These are phyloP conservation scores for Grosmannia penicillata DNA, from an alignment of 2,329 filamentous ascomycete genomes.

Conservation along the genomic window DNA sequence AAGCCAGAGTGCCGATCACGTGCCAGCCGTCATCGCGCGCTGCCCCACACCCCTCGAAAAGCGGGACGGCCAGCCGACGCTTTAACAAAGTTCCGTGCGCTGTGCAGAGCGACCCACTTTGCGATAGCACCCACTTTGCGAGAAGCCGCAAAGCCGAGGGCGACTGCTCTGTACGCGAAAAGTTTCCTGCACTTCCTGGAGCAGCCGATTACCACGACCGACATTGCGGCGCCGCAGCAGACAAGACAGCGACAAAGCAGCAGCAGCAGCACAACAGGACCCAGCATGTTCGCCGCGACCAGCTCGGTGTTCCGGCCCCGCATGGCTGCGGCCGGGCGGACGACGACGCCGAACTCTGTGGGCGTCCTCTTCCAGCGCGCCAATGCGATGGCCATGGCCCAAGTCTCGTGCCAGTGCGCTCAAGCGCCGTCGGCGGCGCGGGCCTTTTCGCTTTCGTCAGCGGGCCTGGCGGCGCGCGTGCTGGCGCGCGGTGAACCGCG, in stretches of 20 bases:
- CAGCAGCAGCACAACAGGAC: background rate
- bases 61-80: too few relatives aligned
- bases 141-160: too few relatives aligned
- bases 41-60: too few relatives aligned
- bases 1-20: too few relatives aligned
- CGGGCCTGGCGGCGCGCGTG: background rate
- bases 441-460: background rate
- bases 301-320: constrained; percentile 5
- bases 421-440: background rate
- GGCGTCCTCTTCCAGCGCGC: background rate
- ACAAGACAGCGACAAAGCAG: background rate
- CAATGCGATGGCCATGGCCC: background rate
- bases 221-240: background rate
- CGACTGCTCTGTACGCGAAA: too few relatives aligned
- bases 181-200: too few relatives aligned
- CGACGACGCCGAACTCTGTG: background rate
- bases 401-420: too few relatives aligned
- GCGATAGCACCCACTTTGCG: too few relatives aligned
- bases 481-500: background rate
- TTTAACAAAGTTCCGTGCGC: background rate
- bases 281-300: constrained; percentile 6
- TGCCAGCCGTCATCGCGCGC: too few relatives aligned
- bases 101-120: background rate
- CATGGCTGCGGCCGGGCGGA: constrained; percentile 1
- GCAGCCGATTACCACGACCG: background rate